Evolutionary conservation across 1,139 yeast genomes (phyloP).

Genomic region (Candida sanyaensis): DNA sequence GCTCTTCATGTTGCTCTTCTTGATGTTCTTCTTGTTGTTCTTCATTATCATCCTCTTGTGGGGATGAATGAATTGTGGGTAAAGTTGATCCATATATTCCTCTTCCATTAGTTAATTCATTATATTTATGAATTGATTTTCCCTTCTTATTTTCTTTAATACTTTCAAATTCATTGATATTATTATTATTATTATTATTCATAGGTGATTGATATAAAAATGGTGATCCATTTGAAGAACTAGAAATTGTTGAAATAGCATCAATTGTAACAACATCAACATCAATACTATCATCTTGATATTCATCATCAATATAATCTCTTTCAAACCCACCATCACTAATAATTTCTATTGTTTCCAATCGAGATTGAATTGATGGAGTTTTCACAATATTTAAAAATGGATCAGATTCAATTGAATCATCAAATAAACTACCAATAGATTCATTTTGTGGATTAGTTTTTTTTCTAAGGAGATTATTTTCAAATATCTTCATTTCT

Average conservation of each 20-base stretch:
- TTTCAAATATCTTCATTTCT: neutral
- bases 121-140: too few relatives aligned
- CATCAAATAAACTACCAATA: neutral
- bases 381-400: neutral
- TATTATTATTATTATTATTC: too few relatives aligned
- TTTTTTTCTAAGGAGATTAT: neutral
- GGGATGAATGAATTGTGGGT: neutral
- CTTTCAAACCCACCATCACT: neutral
- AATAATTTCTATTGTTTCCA: slow-evolving; percentile 2
- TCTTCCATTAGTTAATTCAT: neutral
- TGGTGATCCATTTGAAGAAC: neutral
- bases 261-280: neutral
- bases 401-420: neutral
- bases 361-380: neutral
- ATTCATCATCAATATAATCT: too few relatives aligned
- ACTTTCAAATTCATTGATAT: neutral
- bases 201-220: neutral
- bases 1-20: too few relatives aligned
- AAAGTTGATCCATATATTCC: neutral
- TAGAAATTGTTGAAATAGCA: neutral
- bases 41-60: too few relatives aligned
- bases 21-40: too few relatives aligned
- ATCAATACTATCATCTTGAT: too few relatives aligned
- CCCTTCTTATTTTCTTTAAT: neutral
- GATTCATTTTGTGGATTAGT: neutral